Percentiles rank a stretch among this genome's conserved stretches.
phyloP scores from a whole-genome alignment of 2,329 filamentous ascomycete genomes.

The Blastomyces percursus region DNA sequence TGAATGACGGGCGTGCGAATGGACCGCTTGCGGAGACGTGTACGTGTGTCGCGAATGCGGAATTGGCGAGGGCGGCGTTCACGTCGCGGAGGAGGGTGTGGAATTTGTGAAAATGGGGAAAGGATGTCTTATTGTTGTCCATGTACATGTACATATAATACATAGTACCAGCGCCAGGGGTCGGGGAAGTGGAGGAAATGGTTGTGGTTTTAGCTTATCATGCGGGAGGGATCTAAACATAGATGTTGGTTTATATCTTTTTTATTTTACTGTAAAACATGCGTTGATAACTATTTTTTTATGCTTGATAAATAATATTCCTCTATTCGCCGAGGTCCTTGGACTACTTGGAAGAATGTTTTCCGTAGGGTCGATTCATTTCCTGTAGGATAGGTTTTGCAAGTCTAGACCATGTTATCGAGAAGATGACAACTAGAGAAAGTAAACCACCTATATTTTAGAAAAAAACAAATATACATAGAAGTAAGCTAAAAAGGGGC shows the following conservation, averaged over 20 bases:
- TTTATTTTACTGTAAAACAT: background rate
- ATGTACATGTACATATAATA: no score
- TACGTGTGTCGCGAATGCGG: background rate
- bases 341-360: background rate
- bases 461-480: background rate
- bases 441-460: background rate
- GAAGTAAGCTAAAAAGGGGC: background rate
- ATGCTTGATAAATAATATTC: background rate
- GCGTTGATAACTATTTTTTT: no score
- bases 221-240: background rate
- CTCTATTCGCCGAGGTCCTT: background rate
- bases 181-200: background rate
- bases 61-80: constrained; percentile 1
- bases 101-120: background rate
- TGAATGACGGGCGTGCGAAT: background rate
- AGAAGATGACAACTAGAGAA: background rate
- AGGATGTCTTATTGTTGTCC: background rate
- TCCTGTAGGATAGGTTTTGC: background rate
- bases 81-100: background rate
- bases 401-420: background rate
- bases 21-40: background rate
- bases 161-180: no score
- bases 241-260: background rate
- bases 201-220: background rate
- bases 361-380: background rate